Evolutionary conservation across 2,329 filamentous ascomycete genomes (phyloP).

Genomic region (Elsinoe australis): DNA sequence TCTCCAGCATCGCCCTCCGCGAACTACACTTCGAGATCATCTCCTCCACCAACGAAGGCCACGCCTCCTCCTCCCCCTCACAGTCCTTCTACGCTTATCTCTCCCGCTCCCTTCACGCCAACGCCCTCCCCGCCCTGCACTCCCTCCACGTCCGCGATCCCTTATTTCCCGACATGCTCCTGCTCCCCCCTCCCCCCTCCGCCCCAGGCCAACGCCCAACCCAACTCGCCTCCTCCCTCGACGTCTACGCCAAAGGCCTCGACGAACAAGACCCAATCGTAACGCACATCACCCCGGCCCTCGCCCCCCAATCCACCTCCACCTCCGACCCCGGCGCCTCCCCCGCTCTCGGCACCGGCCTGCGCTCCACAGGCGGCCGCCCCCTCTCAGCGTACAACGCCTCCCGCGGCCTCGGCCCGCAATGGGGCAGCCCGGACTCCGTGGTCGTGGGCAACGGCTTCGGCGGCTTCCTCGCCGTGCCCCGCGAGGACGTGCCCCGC

Average conservation of each 20-base stretch:
- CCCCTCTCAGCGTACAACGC: slow-evolving; percentile 41
- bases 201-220: slow-evolving; percentile 26
- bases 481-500: slow-evolving; percentile 40
- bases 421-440: slow-evolving; percentile 51
- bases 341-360: slow-evolving; percentile 31
- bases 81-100: slow-evolving; percentile 76
- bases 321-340: slow-evolving; percentile 33
- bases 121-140: slow-evolving; percentile 63
- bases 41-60: slow-evolving; percentile 40
- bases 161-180: slow-evolving; percentile 70
- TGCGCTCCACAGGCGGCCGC: slow-evolving; percentile 34
- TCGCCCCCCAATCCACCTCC: slow-evolving; percentile 33
- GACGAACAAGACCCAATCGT: slow-evolving; percentile 63
- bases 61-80: slow-evolving; percentile 47
- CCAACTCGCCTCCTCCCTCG: slow-evolving; percentile 49
- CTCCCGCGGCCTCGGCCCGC: slow-evolving; percentile 43
- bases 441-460: slow-evolving; percentile 61
- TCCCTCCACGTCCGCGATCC: slow-evolving; percentile 81
- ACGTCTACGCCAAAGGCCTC: slow-evolving; percentile 59
- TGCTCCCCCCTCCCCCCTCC: slow-evolving; percentile 59
- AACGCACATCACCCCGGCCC: slow-evolving; percentile 49
- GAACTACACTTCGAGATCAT: slow-evolving; percentile 80
- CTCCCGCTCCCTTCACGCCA: slow-evolving; percentile 69
- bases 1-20: slow-evolving; percentile 61
- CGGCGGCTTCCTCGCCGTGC: slow-evolving; percentile 59